Evolutionary conservation across 352 stramenopile species (phyloP).

Genomic region (Elongisporangium anandrum): DNA sequence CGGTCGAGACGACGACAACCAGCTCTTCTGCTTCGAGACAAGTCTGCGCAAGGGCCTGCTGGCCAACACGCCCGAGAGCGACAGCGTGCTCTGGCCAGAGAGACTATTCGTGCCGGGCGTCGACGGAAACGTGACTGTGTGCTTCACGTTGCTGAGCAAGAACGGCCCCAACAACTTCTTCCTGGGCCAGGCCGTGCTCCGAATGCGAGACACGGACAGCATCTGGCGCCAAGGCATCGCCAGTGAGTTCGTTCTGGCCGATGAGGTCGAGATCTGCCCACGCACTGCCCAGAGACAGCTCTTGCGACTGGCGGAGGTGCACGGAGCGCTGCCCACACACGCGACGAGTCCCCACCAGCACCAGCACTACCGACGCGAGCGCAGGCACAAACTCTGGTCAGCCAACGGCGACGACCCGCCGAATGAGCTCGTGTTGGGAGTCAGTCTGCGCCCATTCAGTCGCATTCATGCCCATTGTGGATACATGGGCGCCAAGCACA

Average conservation of each 20-base stretch:
- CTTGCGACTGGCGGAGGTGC: conserved; percentile 27
- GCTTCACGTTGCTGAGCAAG: conserved; percentile 70
- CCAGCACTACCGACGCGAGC: background rate
- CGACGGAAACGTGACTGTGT: conserved; percentile 62
- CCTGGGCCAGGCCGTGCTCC: conserved; percentile 51
- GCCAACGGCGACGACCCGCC: background rate
- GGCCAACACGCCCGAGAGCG: conserved; percentile 12
- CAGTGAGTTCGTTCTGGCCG: conserved; percentile 32
- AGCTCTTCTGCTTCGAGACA: conserved; percentile 72
- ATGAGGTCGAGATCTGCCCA: conserved; percentile 51
- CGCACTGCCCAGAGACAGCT: conserved; percentile 57
- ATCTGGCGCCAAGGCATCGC: conserved; percentile 37
- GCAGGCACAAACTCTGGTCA: background rate
- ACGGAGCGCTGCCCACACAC: background rate
- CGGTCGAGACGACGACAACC: conserved; percentile 54
- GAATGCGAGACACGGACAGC: conserved; percentile 37
- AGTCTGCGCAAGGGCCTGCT: conserved; percentile 28
- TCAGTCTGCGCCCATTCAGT: conserved; percentile 41
- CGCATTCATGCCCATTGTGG: conserved; percentile 54
- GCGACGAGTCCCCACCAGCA: background rate
- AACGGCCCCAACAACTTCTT: conserved; percentile 79
- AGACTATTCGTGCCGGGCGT: conserved; percentile 61
- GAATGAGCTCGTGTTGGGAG: conserved; percentile 14
- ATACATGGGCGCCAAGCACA: conserved; percentile 63
- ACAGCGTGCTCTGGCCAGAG: conserved; percentile 44